Conservation (phyloP, 2,329 filamentous ascomycete genomes). For the Colletotrichum lentis region DNA sequence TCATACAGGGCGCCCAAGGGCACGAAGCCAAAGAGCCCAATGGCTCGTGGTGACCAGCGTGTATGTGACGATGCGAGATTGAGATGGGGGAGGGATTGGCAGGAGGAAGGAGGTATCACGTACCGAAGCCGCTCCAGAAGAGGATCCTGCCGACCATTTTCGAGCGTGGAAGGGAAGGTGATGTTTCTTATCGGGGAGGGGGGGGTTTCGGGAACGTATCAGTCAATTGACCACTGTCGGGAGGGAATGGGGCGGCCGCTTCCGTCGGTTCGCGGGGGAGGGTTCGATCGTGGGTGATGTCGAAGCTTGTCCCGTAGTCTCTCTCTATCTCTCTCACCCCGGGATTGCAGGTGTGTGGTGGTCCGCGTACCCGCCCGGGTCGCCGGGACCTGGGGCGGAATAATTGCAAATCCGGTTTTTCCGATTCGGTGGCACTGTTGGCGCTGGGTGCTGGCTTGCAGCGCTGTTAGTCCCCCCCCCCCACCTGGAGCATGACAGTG, state of each 20-base stretch:
- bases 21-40: not conserved
- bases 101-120: conserved; percentile 46
- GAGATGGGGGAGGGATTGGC: not conserved
- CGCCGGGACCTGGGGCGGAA: conserved; percentile 18
- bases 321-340: not conserved
- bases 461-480: not conserved
- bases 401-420: conserved; percentile 38
- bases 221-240: conserved; percentile 21
- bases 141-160: conserved; percentile 72
- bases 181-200: not conserved
- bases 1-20: too few relatives aligned
- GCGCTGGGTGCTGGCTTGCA: not conserved
- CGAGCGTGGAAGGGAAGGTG: conserved; percentile 36
- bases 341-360: conserved; percentile 24
- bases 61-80: not conserved
- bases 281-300: conserved; percentile 23
- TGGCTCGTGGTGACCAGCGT: conserved; percentile 10
- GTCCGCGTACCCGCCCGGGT: conserved; percentile 20
- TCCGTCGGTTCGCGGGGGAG: conserved; percentile 20
- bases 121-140: conserved; percentile 94
- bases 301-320: conserved; percentile 23
- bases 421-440: conserved; percentile 26
- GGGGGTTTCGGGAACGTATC: not conserved
- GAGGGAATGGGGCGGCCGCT: conserved; percentile 16
- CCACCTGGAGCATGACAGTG: not conserved